Conservation (phyloP, 108 stramenopile genomes). For the Cyclostephanos tholiformis region DNA sequence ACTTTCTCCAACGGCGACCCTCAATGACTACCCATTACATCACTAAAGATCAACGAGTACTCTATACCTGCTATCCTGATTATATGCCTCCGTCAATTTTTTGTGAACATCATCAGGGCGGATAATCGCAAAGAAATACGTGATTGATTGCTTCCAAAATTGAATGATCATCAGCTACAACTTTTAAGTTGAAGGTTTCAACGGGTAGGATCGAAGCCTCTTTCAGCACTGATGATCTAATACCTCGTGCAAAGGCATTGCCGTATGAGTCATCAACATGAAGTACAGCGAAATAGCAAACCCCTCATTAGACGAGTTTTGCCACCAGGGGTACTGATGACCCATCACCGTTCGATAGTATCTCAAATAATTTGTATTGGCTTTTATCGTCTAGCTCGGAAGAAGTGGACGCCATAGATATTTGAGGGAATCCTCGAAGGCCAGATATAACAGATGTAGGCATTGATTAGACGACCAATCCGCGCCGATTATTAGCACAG, state of each 20-base stretch:
- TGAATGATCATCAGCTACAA: neutral
- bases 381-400: conserved; percentile 31
- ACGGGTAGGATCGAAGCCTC: conserved; percentile 1
- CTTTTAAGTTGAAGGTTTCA: neutral
- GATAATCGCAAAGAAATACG: conserved; percentile 47
- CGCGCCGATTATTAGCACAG: conserved; percentile 62
- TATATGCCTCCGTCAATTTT: conserved; percentile 47
- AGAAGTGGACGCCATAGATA: conserved; percentile 38
- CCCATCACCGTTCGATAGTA: conserved; percentile 32
- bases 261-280: conserved; percentile 63
- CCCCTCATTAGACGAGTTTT: conserved; percentile 12
- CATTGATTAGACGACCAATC: conserved; percentile 38
- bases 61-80: conserved; percentile 52
- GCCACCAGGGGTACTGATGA: conserved; percentile 26
- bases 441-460: conserved; percentile 57
- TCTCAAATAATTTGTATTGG: conserved; percentile 16
- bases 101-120: neutral
- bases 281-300: conserved; percentile 40
- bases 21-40: conserved; percentile 33
- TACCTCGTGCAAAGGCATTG: conserved; percentile 50
- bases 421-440: conserved; percentile 60
- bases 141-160: conserved; percentile 13
- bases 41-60: conserved; percentile 60
- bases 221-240: neutral
- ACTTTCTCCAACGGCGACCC: conserved; percentile 45